Evolutionary conservation across 1,139 yeast genomes (phyloP).

Genomic region (Suzukiozyma palmioleophila): DNA sequence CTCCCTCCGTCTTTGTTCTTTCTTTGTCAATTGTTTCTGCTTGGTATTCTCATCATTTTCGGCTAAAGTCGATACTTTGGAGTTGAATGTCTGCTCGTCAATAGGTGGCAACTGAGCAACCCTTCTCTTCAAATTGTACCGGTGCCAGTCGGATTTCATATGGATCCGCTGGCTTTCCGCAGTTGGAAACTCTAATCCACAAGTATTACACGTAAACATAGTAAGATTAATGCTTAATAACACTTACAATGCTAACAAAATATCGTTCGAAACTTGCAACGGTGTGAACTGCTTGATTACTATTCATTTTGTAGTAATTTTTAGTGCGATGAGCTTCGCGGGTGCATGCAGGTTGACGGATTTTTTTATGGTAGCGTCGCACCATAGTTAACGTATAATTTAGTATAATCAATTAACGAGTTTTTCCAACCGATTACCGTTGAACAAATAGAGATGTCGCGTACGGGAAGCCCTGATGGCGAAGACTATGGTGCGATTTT

Average conservation of each 20-base stretch:
- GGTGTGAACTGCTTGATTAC: too few relatives aligned
- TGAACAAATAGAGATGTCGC: too few relatives aligned
- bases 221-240: constrained; percentile 7
- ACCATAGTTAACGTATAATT: too few relatives aligned
- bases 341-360: neutral
- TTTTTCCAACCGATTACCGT: too few relatives aligned
- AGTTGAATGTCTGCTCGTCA: constrained; percentile 43
- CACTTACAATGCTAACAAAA: too few relatives aligned
- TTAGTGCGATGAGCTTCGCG: neutral
- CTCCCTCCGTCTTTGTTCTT: constrained; percentile 59
- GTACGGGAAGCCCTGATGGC: neutral
- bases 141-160: constrained; percentile 74
- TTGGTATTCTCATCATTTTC: constrained; percentile 18
- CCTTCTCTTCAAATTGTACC: constrained; percentile 57
- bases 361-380: neutral
- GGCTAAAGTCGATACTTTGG: constrained; percentile 38
- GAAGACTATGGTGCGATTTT: constrained; percentile 15
- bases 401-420: too few relatives aligned
- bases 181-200: constrained; percentile 36
- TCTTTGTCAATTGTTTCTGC: constrained; percentile 47
- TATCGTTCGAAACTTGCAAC: too few relatives aligned
- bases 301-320: too few relatives aligned
- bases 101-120: constrained; percentile 57
- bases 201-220: constrained; percentile 43
- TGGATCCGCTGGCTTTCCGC: constrained; percentile 42